Percentiles rank a stretch among this genome's conserved stretches.
Conservation (phyloP, 2,329 filamentous ascomycete genomes). For the Xylogone sp. region DNA sequence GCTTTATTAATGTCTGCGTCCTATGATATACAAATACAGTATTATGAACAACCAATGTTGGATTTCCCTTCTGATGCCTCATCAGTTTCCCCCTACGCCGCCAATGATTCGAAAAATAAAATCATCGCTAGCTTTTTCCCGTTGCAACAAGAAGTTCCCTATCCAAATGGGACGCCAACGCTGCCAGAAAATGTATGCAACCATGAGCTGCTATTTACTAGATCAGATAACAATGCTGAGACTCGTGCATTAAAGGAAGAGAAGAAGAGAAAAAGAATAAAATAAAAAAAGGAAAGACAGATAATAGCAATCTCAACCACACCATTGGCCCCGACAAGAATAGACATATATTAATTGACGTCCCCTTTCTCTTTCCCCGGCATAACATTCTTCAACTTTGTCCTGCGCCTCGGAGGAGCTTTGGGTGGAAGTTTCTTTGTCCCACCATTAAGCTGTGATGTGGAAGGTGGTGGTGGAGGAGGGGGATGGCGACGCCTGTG, state of each 20-base stretch:
- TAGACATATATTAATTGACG: background rate
- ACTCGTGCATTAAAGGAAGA: too few species aligned
- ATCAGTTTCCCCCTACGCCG: background rate
- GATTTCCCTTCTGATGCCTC: background rate
- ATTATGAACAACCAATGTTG: background rate
- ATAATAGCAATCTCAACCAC: too few species aligned
- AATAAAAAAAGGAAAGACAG: too few species aligned
- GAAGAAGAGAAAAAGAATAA: too few species aligned
- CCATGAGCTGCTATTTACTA: background rate
- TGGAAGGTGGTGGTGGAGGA: constrained; percentile 14
- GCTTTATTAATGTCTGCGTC: background rate
- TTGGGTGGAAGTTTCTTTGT: constrained; percentile 28
- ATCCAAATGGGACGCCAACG: background rate
- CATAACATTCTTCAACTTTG: constrained; percentile 22
- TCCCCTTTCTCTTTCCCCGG: background rate
- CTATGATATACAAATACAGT: background rate
- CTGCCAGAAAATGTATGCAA: background rate
- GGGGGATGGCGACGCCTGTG: constrained; percentile 20
- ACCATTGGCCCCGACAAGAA: background rate
- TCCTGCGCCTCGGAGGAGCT: constrained; percentile 27
- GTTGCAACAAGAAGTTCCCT: background rate
- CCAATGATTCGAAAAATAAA: background rate
- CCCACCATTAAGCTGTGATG: constrained; percentile 13
- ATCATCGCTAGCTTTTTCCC: background rate
- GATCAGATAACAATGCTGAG: too few species aligned